Percentiles rank a stretch among this genome's conserved stretches.
phyloP scores from a whole-genome alignment of 352 stramenopile genomes.

The Globisporangium emineosum region DNA sequence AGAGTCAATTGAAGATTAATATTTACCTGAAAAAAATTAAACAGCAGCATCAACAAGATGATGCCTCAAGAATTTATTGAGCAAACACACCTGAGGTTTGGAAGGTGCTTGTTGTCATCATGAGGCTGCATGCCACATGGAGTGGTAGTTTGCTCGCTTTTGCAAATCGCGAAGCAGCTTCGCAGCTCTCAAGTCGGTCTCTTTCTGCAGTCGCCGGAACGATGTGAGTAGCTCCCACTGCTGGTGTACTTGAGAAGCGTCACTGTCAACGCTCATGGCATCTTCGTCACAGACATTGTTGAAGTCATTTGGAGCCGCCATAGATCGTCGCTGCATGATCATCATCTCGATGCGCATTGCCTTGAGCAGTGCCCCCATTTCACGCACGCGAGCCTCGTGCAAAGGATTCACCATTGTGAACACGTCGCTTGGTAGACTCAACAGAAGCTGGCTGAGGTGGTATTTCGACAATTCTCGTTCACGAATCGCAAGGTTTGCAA shows the following conservation, averaged over 20 bases:
- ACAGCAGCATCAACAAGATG: background rate
- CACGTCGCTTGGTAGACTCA: constrained; percentile 34
- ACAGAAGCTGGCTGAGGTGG: constrained; percentile 27
- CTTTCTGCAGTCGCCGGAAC: constrained; percentile 28
- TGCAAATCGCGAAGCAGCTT: constrained; percentile 25
- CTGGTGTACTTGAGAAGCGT: constrained; percentile 9
- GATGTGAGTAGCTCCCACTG: constrained; percentile 28
- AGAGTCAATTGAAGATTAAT: constrained; percentile 11
- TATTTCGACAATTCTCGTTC: constrained; percentile 25
- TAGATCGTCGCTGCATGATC: constrained; percentile 17
- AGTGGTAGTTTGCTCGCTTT: constrained; percentile 44
- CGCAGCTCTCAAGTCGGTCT: constrained; percentile 11
- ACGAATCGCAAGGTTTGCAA: constrained; percentile 23
- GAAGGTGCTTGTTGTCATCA: background rate
- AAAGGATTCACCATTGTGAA: constrained; percentile 45
- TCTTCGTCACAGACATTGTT: background rate
- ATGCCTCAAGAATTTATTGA: background rate
- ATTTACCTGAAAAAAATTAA: constrained; percentile 8
- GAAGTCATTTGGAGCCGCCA: background rate
- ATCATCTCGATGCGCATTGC: constrained; percentile 35
- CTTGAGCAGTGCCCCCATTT: constrained; percentile 24
- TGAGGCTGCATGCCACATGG: constrained; percentile 29
- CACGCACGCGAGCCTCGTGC: constrained; percentile 22
- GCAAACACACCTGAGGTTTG: background rate
- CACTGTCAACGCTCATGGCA: constrained; percentile 5